phyloP scores from a whole-genome alignment of 148 eudicot species.

The Cornus kousa region DNA sequence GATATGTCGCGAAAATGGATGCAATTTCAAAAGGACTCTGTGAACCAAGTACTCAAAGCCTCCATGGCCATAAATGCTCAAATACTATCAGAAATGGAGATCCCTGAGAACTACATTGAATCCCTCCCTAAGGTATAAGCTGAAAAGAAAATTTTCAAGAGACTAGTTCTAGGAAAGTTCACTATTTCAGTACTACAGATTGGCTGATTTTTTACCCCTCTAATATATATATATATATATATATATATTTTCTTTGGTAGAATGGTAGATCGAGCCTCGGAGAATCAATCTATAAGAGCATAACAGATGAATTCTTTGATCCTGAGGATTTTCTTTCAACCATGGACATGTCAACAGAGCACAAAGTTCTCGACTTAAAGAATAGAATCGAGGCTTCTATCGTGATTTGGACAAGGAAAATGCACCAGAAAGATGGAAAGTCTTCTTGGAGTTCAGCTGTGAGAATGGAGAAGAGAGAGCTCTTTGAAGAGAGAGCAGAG shows the following conservation, averaged over 20 bases:
- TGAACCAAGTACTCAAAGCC: conserved; percentile 85
- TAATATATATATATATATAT: no score
- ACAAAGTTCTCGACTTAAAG: conserved; percentile 75
- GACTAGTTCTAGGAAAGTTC: not conserved
- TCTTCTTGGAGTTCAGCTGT: conserved; percentile 79
- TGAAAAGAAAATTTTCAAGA: not conserved
- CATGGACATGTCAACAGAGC: conserved; percentile 71
- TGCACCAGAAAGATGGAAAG: conserved; percentile 68
- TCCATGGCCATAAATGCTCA: conserved; percentile 94
- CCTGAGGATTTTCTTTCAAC: conserved; percentile 45
- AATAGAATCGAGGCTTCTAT: conserved; percentile 88
- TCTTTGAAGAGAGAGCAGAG: conserved; percentile 87
- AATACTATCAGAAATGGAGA: conserved; percentile 75
- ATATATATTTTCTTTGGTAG: conserved; percentile 25
- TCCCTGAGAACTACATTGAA: conserved; percentile 78
- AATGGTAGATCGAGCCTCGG: conserved; percentile 88
- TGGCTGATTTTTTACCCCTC: not conserved
- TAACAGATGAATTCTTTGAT: conserved; percentile 70
- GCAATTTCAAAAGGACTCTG: conserved; percentile 74
- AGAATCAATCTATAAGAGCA: conserved; percentile 65
- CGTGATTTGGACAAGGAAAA: conserved; percentile 83
- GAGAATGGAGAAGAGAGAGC: conserved; percentile 77
- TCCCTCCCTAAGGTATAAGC: conserved; percentile 73
- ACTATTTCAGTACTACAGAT: not conserved
- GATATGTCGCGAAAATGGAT: conserved; percentile 61